A percentile compares a stretch with the other conserved stretches of the same genome.
These are phyloP conservation scores for Neoboletus subvelutipes DNA, from an alignment of 768 basidiomycete species.

Conservation along the genomic window DNA sequence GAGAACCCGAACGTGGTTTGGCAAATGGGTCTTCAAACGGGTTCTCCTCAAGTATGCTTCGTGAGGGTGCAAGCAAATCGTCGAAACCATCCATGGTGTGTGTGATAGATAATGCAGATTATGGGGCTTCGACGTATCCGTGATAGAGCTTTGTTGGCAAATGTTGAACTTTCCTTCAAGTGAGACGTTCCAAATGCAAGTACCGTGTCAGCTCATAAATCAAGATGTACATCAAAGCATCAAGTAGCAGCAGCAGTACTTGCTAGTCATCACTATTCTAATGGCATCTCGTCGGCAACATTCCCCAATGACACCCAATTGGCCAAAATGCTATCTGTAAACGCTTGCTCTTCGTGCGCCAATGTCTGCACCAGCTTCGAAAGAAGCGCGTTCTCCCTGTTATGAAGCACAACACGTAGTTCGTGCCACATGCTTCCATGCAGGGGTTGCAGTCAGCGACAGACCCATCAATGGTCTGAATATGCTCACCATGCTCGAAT, in stretches of 20 bases:
- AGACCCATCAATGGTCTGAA: not conserved
- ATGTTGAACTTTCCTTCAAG: not conserved
- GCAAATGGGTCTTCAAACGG: conserved; percentile 75
- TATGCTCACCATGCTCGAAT: conserved; percentile 75
- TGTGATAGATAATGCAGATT: not conserved
- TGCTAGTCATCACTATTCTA: conserved; percentile 51
- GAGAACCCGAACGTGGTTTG: conserved; percentile 59
- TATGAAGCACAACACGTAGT: conserved; percentile 88
- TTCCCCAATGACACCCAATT: conserved; percentile 78
- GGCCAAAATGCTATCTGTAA: conserved; percentile 55
- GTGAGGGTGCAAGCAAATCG: conserved; percentile 65
- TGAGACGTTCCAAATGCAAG: conserved; percentile 9
- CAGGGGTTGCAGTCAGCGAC: conserved; percentile 7
- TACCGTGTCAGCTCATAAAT: conserved; percentile 7
- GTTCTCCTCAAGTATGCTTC: conserved; percentile 64
- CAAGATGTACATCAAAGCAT: conserved; percentile 14
- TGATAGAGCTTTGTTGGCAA: not conserved
- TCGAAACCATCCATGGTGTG: conserved; percentile 71
- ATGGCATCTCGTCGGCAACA: conserved; percentile 79
- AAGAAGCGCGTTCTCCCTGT: conserved; percentile 81
- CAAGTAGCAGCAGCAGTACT: not conserved
- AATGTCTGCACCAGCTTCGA: conserved; percentile 72
- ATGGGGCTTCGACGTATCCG: not conserved
- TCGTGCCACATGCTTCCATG: conserved; percentile 87
- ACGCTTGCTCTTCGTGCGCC: conserved; percentile 71